Base-by-base conservation (phyloP, 306 rosid species). In the Cicer judaicum region DNA sequence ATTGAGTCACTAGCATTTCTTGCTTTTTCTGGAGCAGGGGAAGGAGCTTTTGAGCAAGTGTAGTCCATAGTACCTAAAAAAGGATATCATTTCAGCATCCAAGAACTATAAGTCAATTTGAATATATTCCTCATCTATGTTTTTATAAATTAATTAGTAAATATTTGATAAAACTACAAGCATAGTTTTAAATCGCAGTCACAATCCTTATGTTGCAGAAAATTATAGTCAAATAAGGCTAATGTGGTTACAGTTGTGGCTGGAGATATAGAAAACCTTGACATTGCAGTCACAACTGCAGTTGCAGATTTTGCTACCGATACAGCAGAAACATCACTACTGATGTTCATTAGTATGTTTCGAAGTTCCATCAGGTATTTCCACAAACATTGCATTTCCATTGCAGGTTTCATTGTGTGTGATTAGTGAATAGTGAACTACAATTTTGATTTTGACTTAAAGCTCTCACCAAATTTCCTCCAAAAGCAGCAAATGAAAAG, bases 11-110 rank as follows among this genome's bases (percentile, higher is more conserved):
- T 82, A 68, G 81, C 43, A 64, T 76, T 85, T 74, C 40, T 79
- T 18, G 79, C 54, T 49, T 81, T 83, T 60, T 88, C 85, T 79
- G 78, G 81, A 50, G 72, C 60, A 2, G 96, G 84, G 41, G 91
- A 52, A 46, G 93, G 86, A 44, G 89, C 89, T 10, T 70, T 76
- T 5, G 78, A 29, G 82, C 96, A 94, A 53, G 93, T 75, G 77
- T 66, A 69, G 72, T 90, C 13, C 72, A 94, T 18, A 16, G 83
- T 86, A 81, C 97, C 95, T 94, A 56, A 10, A 78, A 83, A 60
- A 7, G 18, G 11, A 74, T 54, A 74, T 68, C 70, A 72, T 29
- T 78, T 88, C 81, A 81, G 64, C 59, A 73, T 29, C 39, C 42
- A 10, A 41, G 48, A 41, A 18, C 36, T 5, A 18, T 29, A 49